Evolutionary conservation across 1,139 yeast species (phyloP).

Genomic region (Kodamaea plutei): DNA sequence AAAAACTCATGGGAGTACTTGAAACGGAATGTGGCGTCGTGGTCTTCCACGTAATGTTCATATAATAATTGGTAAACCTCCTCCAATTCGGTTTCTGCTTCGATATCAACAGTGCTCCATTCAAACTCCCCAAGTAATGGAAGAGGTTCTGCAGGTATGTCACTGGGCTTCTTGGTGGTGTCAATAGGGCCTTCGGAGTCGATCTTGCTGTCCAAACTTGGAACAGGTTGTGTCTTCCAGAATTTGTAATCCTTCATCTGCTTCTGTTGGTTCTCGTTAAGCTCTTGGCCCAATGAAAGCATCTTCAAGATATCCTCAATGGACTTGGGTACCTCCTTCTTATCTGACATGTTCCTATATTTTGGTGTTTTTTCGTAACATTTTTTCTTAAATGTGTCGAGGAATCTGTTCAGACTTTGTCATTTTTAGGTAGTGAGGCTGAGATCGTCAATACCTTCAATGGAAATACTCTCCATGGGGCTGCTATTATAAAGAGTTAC

Average conservation of each 20-base stretch:
- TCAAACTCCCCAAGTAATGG: slow-evolving; percentile 77
- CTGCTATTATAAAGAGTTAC: too few relatives aligned
- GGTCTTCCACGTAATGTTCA: slow-evolving; percentile 92
- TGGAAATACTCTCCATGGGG: too few relatives aligned
- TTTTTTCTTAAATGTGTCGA: too few relatives aligned
- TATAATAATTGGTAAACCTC: slow-evolving; percentile 78
- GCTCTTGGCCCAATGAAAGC: slow-evolving; percentile 51
- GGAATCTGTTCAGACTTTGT: too few relatives aligned
- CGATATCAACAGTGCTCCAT: slow-evolving; percentile 80
- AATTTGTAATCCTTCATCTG: slow-evolving; percentile 86
- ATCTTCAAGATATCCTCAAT: slow-evolving; percentile 50
- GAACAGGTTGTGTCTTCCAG: slow-evolving; percentile 98
- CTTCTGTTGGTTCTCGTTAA: slow-evolving; percentile 55
- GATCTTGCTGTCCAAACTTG: slow-evolving; percentile 64
- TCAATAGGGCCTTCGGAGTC: slow-evolving; percentile 84
- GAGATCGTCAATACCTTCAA: too few relatives aligned
- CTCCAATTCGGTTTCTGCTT: slow-evolving; percentile 50
- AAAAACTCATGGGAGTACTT: slow-evolving; percentile 81
- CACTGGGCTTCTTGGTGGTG: slow-evolving; percentile 56
- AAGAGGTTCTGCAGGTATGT: slow-evolving; percentile 65
- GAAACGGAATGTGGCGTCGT: slow-evolving; percentile 87
- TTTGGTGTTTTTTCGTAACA: neutral
- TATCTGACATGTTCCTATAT: slow-evolving; percentile 8
- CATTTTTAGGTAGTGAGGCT: too few relatives aligned
- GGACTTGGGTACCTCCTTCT: slow-evolving; percentile 22